Evolutionary conservation across 495 filamentous ascomycete genomes (phyloP).

Genomic region (Xylaria nigripes): DNA sequence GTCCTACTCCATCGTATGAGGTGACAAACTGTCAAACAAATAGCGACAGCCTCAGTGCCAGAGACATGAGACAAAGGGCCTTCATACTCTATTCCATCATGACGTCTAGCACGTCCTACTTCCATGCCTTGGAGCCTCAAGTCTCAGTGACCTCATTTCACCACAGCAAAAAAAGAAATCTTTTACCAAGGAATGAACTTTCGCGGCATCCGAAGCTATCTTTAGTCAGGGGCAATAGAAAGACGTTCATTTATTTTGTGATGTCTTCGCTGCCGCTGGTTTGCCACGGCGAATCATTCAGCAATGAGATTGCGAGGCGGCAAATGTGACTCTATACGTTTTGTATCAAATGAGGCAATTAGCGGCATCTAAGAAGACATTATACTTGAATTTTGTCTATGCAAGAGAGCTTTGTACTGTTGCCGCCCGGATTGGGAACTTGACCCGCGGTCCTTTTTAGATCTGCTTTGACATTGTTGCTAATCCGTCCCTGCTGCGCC

Average conservation of each 20-base stretch:
- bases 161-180: too few relatives aligned
- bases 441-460: constrained; percentile 12
- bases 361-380: neutral
- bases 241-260: neutral
- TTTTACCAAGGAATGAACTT: too few relatives aligned
- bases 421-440: constrained; percentile 18
- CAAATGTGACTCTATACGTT: neutral
- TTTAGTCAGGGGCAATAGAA: neutral
- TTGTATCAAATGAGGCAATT: neutral
- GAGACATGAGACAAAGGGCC: too few relatives aligned
- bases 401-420: neutral
- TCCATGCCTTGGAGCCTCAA: too few relatives aligned
- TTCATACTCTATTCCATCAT: too few relatives aligned
- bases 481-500: constrained; percentile 4
- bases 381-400: neutral
- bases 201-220: too few relatives aligned
- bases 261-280: neutral
- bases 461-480: constrained; percentile 23
- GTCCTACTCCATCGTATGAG: too few relatives aligned
- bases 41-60: too few relatives aligned
- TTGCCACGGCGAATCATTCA: neutral
- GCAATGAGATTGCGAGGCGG: constrained; percentile 3
- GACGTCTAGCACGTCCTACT: too few relatives aligned
- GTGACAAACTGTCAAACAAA: too few relatives aligned
- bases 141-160: too few relatives aligned